A percentile compares a stretch with the other conserved stretches of the same genome.
Conservation (phyloP, 2,329 filamentous ascomycete genomes). For the Xylaria sp. region DNA sequence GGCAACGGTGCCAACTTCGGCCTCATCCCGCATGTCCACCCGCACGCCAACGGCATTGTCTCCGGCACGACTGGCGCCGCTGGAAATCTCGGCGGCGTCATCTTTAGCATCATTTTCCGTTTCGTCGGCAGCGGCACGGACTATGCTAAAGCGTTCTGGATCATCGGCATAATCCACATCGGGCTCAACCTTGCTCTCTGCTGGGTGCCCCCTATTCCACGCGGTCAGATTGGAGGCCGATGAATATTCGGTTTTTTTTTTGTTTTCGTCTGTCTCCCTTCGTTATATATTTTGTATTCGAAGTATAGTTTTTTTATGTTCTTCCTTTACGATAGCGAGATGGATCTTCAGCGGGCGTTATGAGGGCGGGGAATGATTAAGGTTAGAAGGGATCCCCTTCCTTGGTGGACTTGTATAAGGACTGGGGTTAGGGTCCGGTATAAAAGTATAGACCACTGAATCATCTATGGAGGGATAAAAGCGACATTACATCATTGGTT, state of each 20-base stretch:
- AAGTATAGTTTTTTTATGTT: not conserved
- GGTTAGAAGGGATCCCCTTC: not conserved
- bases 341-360: conserved; percentile 14
- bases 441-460: conserved; percentile 12
- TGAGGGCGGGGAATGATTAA: not conserved
- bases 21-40: conserved; percentile 87
- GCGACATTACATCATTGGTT: not conserved
- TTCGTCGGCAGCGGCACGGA: conserved; percentile 71
- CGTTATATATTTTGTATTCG: not conserved
- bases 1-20: conserved; percentile 89
- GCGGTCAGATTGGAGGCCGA: conserved; percentile 61
- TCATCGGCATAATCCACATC: conserved; percentile 82
- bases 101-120: conserved; percentile 86
- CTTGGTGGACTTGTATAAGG: not conserved
- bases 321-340: not conserved
- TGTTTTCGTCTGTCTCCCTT: not conserved
- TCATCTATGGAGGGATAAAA: conserved; percentile 1
- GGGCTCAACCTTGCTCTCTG: conserved; percentile 72
- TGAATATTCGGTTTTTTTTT: conserved; percentile 38
- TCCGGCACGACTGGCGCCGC: conserved; percentile 81
- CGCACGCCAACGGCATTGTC: conserved; percentile 80
- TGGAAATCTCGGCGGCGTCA: conserved; percentile 86
- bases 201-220: conserved; percentile 67
- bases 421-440: not conserved
- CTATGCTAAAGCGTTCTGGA: conserved; percentile 80